Conservation (phyloP, 2,329 filamentous ascomycete genomes). For the Phyllosticta paracitricarpa region DNA sequence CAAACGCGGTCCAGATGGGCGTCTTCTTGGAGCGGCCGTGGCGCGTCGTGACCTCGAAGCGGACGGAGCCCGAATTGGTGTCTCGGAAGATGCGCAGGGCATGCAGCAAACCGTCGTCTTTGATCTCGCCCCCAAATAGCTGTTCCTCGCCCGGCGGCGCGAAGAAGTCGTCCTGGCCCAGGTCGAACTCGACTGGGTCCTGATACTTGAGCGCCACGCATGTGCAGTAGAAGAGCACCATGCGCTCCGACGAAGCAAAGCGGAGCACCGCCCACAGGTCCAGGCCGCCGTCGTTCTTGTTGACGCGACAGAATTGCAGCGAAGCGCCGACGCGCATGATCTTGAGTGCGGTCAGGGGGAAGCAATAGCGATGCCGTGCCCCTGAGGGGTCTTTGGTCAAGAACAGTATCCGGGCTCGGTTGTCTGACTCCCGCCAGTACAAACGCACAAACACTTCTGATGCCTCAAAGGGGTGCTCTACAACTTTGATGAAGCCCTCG, state of each 20-base stretch:
- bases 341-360: conserved; percentile 40
- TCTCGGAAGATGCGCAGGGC: conserved; percentile 47
- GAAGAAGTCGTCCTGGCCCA: conserved; percentile 38
- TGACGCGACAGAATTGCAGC: conserved; percentile 31
- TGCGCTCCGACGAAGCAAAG: conserved; percentile 47
- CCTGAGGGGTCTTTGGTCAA: conserved; percentile 33
- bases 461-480: conserved; percentile 37
- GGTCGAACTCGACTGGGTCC: conserved; percentile 34
- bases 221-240: conserved; percentile 48
- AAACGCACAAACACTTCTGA: conserved; percentile 38
- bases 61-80: conserved; percentile 39
- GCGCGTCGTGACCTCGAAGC: conserved; percentile 47
- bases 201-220: conserved; percentile 50
- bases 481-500: conserved; percentile 33
- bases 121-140: conserved; percentile 43
- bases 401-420: conserved; percentile 45
- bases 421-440: conserved; percentile 43
- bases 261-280: conserved; percentile 45
- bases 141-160: conserved; percentile 31
- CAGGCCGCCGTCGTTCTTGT: conserved; percentile 31
- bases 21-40: conserved; percentile 43
- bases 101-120: conserved; percentile 43
- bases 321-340: conserved; percentile 31
- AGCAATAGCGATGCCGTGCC: conserved; percentile 35
- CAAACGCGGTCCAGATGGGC: conserved; percentile 53